Evolutionary conservation across 176 grass and related monocot species (phyloP), one percentile per base, ranked within the genome.

Genomic region (Phoenix roebelenii): DNA sequence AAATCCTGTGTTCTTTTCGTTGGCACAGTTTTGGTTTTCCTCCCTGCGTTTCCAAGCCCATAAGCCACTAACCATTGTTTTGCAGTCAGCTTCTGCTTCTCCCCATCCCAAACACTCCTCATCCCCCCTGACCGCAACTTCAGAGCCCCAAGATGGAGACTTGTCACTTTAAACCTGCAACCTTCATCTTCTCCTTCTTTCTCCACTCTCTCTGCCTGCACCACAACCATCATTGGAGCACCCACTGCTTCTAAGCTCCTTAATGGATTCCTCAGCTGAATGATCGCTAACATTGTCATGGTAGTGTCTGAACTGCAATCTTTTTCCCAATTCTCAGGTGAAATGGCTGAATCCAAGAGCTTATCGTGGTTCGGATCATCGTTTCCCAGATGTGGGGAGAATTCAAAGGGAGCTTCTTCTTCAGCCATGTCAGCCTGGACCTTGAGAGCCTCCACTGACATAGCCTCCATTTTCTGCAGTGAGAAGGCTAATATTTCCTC

Each of bases 391-490:
- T 66, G 74, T 7, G 77, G 56, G 5, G 73, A 60, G 32, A 85
- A 72, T 19, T 82, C 82, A 66, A 89, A 89, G 48, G 79, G 87
- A 64, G 82, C 79, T 18, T 89, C 88, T 76, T 98, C 84, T 22
- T 83, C 88, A 2, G 74, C 35, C 79, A 89, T 69, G 24, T 80
- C 70, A 0, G 88, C 79, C 75, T 89, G 93, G 52, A 98, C 68
- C 54, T 70, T 76, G 12, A 98, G 77, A n/a, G 79, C 93, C 57
- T 92, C 82, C 18, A 98, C 68, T 14, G 93, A 76, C 84, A 89
- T 88, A 60, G 84, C 59, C 83, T 98, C 93, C 55, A 98, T 79
- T 73, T 89, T 98, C 66, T 92, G 88, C 61, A 92, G 4, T 7
- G 88, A 85, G 67, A 85, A 85, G 20, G 67, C 66, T 18, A 98